Base-by-base conservation (phyloP, 2,329 filamentous ascomycete genomes). In the Alternaria metachromatica region DNA sequence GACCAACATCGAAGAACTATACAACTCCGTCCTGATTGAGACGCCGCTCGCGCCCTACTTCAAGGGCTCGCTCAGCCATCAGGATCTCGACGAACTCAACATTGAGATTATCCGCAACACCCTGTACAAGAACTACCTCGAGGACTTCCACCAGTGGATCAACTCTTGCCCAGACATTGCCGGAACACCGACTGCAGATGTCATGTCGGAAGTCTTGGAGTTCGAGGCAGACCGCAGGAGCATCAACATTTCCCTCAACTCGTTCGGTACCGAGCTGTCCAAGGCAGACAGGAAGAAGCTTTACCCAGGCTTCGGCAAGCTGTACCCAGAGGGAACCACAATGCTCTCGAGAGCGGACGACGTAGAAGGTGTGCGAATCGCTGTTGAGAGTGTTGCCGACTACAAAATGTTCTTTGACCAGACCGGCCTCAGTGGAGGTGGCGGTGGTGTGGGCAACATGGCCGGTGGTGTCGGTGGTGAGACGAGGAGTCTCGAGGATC, bases 41-140 rank as follows among this genome's bases (percentile, higher is more conserved):
- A 99, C 96, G 4, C 96, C 96, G 5, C 86, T 99, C 51, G 96
- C 96, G 13, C 90, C 93, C 9, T 99, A 97, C 84, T 99, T 99
- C 88, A 98, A 99, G 84, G 93, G 94, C 73, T 97, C 92, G 72
- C 87, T 99, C 65, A 96, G 92, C 83, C 94, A 97, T 81, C 94
- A 97, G 80, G 96, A 99, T 79, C 87, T 99, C 54, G 96, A 99
- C 82, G 96, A 99, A 85, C 86, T 99, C 76, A 99, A 99, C 84
- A 99, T 99, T 75, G 96, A 99, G 84, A 99, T 99, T 81, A 92
- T 99, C 62, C 91, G 96, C 68, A 99, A 99, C 83, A 99, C 94
- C 1, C 86, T 99, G 37, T 99, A 98, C 87, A 99, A 99, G 87
- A 98, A 98, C 85, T 99, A 99, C 80, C 88, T 99, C 8, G 96